Percentiles rank a stretch among this genome's conserved stretches.
These are phyloP conservation scores for Botrytis hyacinthi DNA, from an alignment of 2,329 filamentous ascomycete species.

Conservation along the genomic window DNA sequence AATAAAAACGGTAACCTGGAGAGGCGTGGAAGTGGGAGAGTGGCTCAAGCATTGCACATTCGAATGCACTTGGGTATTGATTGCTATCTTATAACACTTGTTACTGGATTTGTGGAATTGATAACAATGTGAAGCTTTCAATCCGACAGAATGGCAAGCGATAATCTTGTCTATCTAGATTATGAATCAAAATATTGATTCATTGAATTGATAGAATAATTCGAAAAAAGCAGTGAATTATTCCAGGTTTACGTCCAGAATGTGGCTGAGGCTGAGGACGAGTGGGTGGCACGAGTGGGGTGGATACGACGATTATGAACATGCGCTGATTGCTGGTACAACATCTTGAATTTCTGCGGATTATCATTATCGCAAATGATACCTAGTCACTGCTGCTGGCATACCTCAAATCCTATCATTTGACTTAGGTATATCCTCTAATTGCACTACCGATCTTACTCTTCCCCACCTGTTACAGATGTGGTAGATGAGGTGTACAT, in stretches of 20 bases:
- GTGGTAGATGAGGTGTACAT: slow-evolving; percentile 15
- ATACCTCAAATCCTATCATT: slow-evolving; percentile 20
- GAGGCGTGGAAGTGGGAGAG: background rate
- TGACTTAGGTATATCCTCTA: slow-evolving; percentile 15
- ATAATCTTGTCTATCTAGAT: background rate
- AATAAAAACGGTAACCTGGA: background rate
- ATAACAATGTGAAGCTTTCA: too few relatives aligned
- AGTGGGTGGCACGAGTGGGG: background rate
- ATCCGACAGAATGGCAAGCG: background rate
- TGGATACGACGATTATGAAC: background rate
- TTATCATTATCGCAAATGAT: slow-evolving; percentile 3
- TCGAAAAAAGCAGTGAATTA: background rate
- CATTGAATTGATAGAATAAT: background rate
- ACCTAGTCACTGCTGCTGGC: slow-evolving; percentile 13
- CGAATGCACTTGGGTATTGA: background rate
- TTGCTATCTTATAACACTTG: background rate
- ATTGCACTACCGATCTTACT: background rate
- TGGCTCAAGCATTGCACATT: background rate
- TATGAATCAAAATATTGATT: background rate
- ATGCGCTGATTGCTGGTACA: slow-evolving; percentile 5
- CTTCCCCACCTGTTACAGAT: slow-evolving; percentile 4
- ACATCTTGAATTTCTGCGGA: slow-evolving; percentile 1
- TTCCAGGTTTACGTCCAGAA: background rate
- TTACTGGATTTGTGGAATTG: background rate
- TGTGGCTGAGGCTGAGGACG: background rate